Conservation (phyloP, 2,329 filamentous ascomycete genomes). For the Aschersonia sp. region DNA sequence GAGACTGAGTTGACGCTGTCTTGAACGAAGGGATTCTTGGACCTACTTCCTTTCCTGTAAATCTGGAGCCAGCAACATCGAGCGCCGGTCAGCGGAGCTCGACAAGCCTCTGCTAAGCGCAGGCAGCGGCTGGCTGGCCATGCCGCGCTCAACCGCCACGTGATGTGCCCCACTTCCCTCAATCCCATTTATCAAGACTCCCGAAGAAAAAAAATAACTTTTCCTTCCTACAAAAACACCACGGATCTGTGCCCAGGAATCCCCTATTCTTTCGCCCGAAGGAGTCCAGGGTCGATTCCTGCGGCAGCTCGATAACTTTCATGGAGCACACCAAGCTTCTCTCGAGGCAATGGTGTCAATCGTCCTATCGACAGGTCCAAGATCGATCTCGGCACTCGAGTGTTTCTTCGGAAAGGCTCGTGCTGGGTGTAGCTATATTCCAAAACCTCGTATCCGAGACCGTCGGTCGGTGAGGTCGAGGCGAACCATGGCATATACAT, state of each 20-base stretch:
- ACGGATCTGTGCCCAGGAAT: constrained; percentile 80
- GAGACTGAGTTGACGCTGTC: no score
- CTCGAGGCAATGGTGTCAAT: constrained; percentile 55
- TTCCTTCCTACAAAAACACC: no score
- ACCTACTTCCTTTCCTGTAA: no score
- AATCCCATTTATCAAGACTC: no score
- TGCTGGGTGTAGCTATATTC: constrained; percentile 61
- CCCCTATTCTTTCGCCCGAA: constrained; percentile 35
- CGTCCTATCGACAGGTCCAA: constrained; percentile 92
- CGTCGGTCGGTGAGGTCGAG: constrained; percentile 82
- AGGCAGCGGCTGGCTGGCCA: no score
- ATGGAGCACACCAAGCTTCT: constrained; percentile 51
- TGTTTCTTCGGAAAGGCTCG: constrained; percentile 9
- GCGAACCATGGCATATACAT: constrained; percentile 56
- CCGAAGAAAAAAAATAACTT: no score
- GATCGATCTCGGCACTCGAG: constrained; percentile 47
- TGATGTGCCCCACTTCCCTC: no score
- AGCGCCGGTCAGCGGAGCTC: no score
- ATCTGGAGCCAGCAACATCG: no score
- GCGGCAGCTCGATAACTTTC: constrained; percentile 67
- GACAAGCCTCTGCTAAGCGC: no score
- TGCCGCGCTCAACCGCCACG: no score
- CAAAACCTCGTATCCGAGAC: constrained; percentile 74
- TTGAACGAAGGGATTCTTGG: no score
- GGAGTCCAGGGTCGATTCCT: constrained; percentile 56